Conservation (phyloP, 2,329 filamentous ascomycete species). For the Metarhizium brunneum region DNA sequence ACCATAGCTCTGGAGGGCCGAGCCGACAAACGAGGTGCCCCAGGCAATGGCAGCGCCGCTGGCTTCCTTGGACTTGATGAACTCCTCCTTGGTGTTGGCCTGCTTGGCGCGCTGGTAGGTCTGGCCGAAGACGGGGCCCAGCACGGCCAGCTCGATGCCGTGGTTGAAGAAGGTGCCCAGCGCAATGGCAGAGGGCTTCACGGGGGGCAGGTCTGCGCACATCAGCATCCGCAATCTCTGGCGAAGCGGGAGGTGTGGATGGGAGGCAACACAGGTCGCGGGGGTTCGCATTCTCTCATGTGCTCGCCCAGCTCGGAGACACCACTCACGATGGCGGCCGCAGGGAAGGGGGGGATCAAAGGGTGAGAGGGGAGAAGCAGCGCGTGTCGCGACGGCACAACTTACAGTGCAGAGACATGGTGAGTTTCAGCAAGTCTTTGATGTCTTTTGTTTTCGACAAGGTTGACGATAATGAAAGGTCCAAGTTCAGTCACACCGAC, state of each 20-base stretch:
- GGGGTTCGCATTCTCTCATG: too few species aligned
- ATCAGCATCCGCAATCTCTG: not conserved
- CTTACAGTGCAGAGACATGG: slow-evolving; percentile 53
- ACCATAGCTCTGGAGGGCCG: slow-evolving; percentile 80
- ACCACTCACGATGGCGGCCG: too few species aligned
- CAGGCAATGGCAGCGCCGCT: slow-evolving; percentile 78
- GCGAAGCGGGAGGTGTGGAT: too few species aligned
- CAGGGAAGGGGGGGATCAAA: too few species aligned
- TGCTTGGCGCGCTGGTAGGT: slow-evolving; percentile 88
- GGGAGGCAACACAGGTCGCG: too few species aligned
- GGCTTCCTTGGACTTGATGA: slow-evolving; percentile 87
- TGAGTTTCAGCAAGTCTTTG: slow-evolving; percentile 15
- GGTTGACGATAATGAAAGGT: not conserved
- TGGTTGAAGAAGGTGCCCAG: slow-evolving; percentile 96
- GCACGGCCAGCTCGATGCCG: slow-evolving; percentile 76
- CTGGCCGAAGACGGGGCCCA: slow-evolving; percentile 84
- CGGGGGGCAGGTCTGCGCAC: slow-evolving; percentile 48
- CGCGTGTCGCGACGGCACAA: not conserved
- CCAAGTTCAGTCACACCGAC: not conserved
- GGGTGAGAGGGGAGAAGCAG: too few species aligned
- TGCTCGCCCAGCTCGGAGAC: too few species aligned
- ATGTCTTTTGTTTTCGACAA: not conserved
- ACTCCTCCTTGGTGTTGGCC: slow-evolving; percentile 93
- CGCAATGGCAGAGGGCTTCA: slow-evolving; percentile 97
- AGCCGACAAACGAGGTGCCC: slow-evolving; percentile 84